Evolutionary conservation across 208 protist species (phyloP).

Genomic region (Leishmania mexicana): DNA sequence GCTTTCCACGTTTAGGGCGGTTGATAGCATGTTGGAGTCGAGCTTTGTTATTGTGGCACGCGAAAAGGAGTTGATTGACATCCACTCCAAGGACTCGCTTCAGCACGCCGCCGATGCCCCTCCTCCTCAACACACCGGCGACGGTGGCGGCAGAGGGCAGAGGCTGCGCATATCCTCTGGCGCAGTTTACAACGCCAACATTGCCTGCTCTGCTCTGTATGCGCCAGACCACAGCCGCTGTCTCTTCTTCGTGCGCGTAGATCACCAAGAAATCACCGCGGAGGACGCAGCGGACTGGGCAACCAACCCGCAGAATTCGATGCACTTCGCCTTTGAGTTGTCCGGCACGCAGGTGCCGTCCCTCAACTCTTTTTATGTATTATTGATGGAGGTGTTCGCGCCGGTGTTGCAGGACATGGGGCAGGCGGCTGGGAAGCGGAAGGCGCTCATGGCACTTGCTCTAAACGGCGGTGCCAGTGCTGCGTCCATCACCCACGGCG

Average conservation of each 20-base stretch:
- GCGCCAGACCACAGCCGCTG: conserved; percentile 79
- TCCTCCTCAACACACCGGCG: neutral
- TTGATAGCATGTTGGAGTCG: conserved; percentile 39
- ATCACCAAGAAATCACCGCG: conserved; percentile 57
- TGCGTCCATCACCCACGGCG: neutral
- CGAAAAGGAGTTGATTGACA: conserved; percentile 51
- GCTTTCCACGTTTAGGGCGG: conserved; percentile 57
- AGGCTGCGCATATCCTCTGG: conserved; percentile 63
- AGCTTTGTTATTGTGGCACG: conserved; percentile 62
- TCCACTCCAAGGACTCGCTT: conserved; percentile 1
- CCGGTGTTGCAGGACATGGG: conserved; percentile 82
- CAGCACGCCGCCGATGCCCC: conserved; percentile 2
- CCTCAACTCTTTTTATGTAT: conserved; percentile 73
- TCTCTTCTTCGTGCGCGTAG: conserved; percentile 78
- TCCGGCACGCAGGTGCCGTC: conserved; percentile 81
- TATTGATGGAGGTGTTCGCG: conserved; percentile 80
- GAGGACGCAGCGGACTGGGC: conserved; percentile 68
- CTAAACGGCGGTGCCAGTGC: conserved; percentile 12
- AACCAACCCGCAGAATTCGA: conserved; percentile 49
- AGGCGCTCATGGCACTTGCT: conserved; percentile 19
- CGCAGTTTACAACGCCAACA: conserved; percentile 80
- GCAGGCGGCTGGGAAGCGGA: conserved; percentile 35
- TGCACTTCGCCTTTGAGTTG: conserved; percentile 84
- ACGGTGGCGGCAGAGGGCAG: conserved; percentile 14
- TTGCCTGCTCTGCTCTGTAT: conserved; percentile 80